Conservation (phyloP, 306 rosid species). For the Cyamopsis tetragonoloba region DNA sequence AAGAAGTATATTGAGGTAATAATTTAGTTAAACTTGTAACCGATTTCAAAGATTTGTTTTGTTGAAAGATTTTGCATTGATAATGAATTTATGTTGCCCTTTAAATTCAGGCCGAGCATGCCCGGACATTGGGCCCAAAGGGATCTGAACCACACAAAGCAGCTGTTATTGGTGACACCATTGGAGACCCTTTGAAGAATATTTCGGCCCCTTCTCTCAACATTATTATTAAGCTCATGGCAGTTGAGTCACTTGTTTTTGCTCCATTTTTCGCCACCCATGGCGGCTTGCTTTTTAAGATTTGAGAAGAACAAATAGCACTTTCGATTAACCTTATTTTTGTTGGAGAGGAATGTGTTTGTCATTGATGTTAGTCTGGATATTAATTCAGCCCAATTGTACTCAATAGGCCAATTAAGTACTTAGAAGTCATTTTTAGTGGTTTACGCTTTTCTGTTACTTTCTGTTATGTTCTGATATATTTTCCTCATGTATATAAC, state of each 20-base stretch:
- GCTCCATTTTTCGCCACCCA: conserved; percentile 64
- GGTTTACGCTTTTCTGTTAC: too few species aligned
- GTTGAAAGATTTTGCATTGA: not conserved
- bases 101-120: conserved; percentile 54
- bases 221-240: conserved; percentile 78
- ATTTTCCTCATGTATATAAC: too few species aligned
- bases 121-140: conserved; percentile 63
- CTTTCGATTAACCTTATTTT: not conserved
- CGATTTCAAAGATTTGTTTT: not conserved
- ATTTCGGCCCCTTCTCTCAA: conserved; percentile 75
- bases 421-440: too few species aligned
- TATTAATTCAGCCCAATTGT: too few species aligned
- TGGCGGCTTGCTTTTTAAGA: conserved; percentile 66
- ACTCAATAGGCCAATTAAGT: too few species aligned
- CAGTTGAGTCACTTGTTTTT: conserved; percentile 47
- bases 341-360: not conserved
- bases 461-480: too few species aligned
- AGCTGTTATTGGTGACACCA: conserved; percentile 83
- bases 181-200: conserved; percentile 74
- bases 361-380: too few species aligned
- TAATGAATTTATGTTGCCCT: not conserved
- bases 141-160: conserved; percentile 77
- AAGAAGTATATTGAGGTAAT: conserved; percentile 69
- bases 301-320: conserved; percentile 20
- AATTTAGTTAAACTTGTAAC: not conserved